These are phyloP conservation scores for Leishmania tropica DNA, from an alignment of 208 protist genomes.

Conservation along the genomic window DNA sequence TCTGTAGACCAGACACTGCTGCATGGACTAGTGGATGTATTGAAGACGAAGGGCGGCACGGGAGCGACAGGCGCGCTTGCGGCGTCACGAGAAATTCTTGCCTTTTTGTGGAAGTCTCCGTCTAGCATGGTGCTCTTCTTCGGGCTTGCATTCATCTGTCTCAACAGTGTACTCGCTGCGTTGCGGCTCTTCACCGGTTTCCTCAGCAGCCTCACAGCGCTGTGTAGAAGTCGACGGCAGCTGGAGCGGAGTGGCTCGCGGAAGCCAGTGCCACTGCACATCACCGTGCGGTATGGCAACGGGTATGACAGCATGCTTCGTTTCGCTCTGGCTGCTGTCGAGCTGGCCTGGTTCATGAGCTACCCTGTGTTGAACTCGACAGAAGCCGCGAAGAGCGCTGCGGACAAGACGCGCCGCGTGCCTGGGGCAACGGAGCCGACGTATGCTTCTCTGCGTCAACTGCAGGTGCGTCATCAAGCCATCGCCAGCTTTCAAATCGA, in stretches of 20 bases:
- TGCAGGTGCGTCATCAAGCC: conserved; percentile 24
- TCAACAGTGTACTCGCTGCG: conserved; percentile 18
- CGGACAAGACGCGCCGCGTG: background rate
- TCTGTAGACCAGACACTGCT: conserved; percentile 26
- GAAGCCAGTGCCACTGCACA: conserved; percentile 27
- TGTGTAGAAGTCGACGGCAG: conserved; percentile 11
- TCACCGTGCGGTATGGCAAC: conserved; percentile 47
- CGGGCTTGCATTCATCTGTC: conserved; percentile 24
- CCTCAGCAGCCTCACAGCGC: conserved; percentile 23
- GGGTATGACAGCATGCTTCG: conserved; percentile 59
- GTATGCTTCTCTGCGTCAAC: conserved; percentile 25
- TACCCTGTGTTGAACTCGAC: conserved; percentile 29
- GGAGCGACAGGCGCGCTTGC: background rate
- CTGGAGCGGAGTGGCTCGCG: conserved; percentile 23
- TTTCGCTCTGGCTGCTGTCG: conserved; percentile 38
- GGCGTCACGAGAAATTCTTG: conserved; percentile 9
- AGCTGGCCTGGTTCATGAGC: conserved; percentile 58
- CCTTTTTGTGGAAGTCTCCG: conserved; percentile 31
- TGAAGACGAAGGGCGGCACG: conserved; percentile 12
- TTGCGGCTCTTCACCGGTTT: conserved; percentile 10
- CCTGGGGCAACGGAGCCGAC: conserved; percentile 22
- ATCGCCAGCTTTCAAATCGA: conserved; percentile 37
- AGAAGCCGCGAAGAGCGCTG: conserved; percentile 12
- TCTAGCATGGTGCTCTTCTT: conserved; percentile 39
- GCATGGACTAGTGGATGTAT: conserved; percentile 25